A percentile compares a stretch with the other conserved stretches of the same genome.
Evolutionary conservation across 2,329 filamentous ascomycete genomes (phyloP).

Genomic region (Claviceps paspali): DNA sequence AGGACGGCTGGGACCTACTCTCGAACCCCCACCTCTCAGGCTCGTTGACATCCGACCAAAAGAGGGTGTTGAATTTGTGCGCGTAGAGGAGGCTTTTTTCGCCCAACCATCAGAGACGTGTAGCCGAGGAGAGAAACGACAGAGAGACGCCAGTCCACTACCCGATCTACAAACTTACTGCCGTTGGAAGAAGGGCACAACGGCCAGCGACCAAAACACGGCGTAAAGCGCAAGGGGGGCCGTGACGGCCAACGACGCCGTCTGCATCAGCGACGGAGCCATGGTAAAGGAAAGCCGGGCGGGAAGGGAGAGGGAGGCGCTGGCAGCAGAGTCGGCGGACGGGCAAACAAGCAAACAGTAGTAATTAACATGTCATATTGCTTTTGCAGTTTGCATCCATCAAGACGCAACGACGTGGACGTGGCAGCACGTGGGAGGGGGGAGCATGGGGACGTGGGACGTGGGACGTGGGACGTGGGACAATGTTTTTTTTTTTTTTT

Average conservation of each 20-base stretch:
- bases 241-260: slow-evolving; percentile 22
- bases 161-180: slow-evolving; percentile 42
- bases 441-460: too few species aligned
- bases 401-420: too few species aligned
- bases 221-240: slow-evolving; percentile 50
- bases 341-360: too few species aligned
- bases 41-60: slow-evolving; percentile 56
- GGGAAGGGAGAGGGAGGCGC: too few species aligned
- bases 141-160: too few species aligned
- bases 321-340: too few species aligned
- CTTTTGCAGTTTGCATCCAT: too few species aligned
- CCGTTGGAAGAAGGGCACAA: slow-evolving; percentile 59
- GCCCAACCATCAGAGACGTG: not conserved
- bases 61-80: slow-evolving; percentile 59
- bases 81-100: slow-evolving; percentile 65
- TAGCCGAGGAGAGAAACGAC: too few species aligned
- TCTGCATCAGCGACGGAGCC: slow-evolving; percentile 17
- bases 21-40: slow-evolving; percentile 79
- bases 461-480: too few species aligned
- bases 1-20: slow-evolving; percentile 30
- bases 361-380: too few species aligned
- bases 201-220: slow-evolving; percentile 47
- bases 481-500: too few species aligned
- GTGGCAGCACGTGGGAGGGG: too few species aligned
- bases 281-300: slow-evolving; percentile 1